phyloP scores from a whole-genome alignment of 164 flowering plant species.

The Stephania japonica region DNA sequence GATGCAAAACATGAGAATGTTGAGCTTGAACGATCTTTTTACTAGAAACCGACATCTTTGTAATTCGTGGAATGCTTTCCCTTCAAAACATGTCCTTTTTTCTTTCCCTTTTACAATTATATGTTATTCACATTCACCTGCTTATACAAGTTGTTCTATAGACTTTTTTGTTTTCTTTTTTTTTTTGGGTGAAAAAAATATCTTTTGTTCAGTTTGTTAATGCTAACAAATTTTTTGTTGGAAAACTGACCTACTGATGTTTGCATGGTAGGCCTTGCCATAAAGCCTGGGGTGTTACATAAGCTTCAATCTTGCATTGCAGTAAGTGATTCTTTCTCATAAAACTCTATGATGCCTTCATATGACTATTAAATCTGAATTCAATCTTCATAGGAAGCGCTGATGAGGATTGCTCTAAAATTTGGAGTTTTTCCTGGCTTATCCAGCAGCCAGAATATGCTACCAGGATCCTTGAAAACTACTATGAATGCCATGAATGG shows the following conservation, averaged over 20 bases:
- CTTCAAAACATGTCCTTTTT: too few species aligned
- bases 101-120: too few species aligned
- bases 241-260: neutral
- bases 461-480: constrained; percentile 48
- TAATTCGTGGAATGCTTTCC: too few species aligned
- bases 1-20: too few species aligned
- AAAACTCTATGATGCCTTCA: neutral
- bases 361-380: constrained; percentile 10
- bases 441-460: constrained; percentile 31
- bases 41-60: too few species aligned
- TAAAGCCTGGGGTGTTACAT: constrained; percentile 74
- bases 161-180: neutral
- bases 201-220: too few species aligned
- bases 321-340: constrained; percentile 33
- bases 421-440: constrained; percentile 47
- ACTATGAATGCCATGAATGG: constrained; percentile 26
- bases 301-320: constrained; percentile 45
- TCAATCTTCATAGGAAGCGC: constrained; percentile 42
- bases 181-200: too few species aligned
- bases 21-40: too few species aligned
- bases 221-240: neutral
- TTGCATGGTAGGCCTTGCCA: constrained; percentile 62
- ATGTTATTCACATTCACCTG: too few species aligned
- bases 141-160: neutral
- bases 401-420: constrained; percentile 50